phyloP scores from a whole-genome alignment of 495 filamentous ascomycete genomes.

The Penicillium ucsense region DNA sequence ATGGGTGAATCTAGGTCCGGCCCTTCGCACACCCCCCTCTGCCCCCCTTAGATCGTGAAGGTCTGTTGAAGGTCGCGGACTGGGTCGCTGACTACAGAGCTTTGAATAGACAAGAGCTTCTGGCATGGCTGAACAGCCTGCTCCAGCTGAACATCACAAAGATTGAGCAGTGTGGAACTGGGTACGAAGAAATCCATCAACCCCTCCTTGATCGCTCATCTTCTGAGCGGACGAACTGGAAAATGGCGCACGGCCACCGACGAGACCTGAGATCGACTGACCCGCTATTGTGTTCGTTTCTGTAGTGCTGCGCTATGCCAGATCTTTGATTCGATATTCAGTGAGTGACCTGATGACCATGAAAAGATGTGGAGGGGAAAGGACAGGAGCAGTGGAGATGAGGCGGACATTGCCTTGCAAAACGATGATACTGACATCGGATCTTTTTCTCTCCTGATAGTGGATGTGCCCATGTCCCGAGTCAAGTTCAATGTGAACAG shows the following conservation, averaged over 20 bases:
- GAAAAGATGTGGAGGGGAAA: not conserved
- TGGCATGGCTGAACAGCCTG: slow-evolving; percentile 95
- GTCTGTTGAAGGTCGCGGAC: not conserved
- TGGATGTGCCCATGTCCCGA: slow-evolving; percentile 88
- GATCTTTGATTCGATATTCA: slow-evolving; percentile 92
- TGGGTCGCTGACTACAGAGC: slow-evolving; percentile 1
- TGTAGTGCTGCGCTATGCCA: slow-evolving; percentile 81
- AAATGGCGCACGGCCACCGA: too few relatives aligned
- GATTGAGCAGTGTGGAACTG: slow-evolving; percentile 97
- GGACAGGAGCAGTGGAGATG: not conserved
- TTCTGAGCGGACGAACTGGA: not conserved
- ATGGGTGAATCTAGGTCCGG: slow-evolving; percentile 49
- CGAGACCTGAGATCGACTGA: too few relatives aligned
- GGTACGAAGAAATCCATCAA: slow-evolving; percentile 48
- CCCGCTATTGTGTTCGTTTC: too few relatives aligned
- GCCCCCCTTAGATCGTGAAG: slow-evolving; percentile 9
- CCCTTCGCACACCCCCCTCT: not conserved
- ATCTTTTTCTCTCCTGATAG: slow-evolving; percentile 23
- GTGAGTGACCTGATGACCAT: slow-evolving; percentile 35
- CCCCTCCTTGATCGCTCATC: not conserved
- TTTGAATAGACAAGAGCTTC: slow-evolving; percentile 76
- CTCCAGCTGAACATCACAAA: slow-evolving; percentile 96
- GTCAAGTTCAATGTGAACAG: slow-evolving; percentile 98
- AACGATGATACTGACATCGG: too few relatives aligned
- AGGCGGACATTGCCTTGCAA: too few relatives aligned